Conservation (phyloP, 148 eudicot species). For the Nepenthes mirabilis region DNA sequence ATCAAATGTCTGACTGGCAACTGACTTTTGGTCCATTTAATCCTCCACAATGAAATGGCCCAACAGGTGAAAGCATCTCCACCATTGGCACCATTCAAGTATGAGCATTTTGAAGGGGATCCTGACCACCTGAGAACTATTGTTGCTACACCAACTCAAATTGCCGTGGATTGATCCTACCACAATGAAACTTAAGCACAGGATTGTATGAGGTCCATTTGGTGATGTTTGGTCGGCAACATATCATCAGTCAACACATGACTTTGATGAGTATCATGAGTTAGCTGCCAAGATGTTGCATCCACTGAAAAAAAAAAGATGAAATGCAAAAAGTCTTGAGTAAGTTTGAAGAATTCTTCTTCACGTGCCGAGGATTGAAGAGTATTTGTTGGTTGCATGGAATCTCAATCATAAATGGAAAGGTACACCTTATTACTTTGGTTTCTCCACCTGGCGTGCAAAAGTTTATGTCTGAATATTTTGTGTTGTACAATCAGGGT, state of each 20-base stretch:
- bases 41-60: constrained; percentile 36
- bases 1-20: too few relatives aligned
- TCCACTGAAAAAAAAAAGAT: constrained; percentile 45
- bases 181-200: constrained; percentile 54
- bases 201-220: constrained; percentile 72
- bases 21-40: too few relatives aligned
- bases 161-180: constrained; percentile 71
- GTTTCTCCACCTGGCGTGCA: neutral
- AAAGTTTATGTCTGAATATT: neutral
- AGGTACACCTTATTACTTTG: constrained; percentile 23
- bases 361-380: constrained; percentile 41
- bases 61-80: constrained; percentile 23
- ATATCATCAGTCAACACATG: constrained; percentile 49
- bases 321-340: constrained; percentile 36
- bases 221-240: constrained; percentile 93
- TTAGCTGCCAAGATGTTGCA: constrained; percentile 78
- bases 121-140: constrained; percentile 43
- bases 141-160: constrained; percentile 33
- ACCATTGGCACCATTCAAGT: constrained; percentile 47
- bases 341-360: constrained; percentile 36
- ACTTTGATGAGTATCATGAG: constrained; percentile 75
- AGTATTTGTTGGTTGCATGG: constrained; percentile 73
- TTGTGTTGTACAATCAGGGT: constrained; percentile 6
- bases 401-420: constrained; percentile 54
- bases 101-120: constrained; percentile 58